Conservation (phyloP, 768 basidiomycete species). For the Bullera alba region DNA sequence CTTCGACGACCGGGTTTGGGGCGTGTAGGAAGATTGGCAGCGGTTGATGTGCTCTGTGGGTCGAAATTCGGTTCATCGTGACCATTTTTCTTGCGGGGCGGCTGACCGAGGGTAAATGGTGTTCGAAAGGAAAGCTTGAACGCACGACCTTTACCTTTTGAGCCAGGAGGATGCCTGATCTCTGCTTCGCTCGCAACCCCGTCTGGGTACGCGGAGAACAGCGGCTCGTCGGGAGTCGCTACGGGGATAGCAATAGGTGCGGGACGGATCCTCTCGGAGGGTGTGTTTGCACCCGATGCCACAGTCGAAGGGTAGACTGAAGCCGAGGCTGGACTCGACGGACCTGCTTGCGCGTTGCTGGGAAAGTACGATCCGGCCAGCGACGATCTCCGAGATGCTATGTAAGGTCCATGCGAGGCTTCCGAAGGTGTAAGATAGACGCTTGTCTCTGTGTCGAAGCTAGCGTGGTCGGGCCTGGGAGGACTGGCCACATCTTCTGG, state of each 20-base stretch:
- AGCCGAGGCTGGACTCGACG: neutral
- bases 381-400: neutral
- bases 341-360: neutral
- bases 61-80: no score
- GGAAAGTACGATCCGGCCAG: slow-evolving; percentile 35
- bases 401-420: slow-evolving; percentile 1
- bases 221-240: slow-evolving; percentile 27
- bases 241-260: slow-evolving; percentile 23
- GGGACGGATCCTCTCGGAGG: slow-evolving; percentile 17
- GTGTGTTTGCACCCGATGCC: slow-evolving; percentile 16
- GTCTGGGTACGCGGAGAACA: slow-evolving; percentile 38
- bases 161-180: neutral
- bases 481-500: neutral
- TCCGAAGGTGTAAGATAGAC: neutral
- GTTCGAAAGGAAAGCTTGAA: slow-evolving; percentile 9
- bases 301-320: slow-evolving; percentile 1
- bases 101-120: slow-evolving; percentile 3
- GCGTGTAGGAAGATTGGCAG: neutral
- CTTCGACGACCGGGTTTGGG: neutral
- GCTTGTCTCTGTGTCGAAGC: neutral
- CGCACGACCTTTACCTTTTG: slow-evolving; percentile 22
- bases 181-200: slow-evolving; percentile 12
- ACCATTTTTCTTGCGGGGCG: neutral
- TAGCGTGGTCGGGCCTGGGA: neutral
- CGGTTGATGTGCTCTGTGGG: no score